Evolutionary conservation across 805 yeast species (phyloP).

Genomic region (Saccharomyces cerevisiae): DNA sequence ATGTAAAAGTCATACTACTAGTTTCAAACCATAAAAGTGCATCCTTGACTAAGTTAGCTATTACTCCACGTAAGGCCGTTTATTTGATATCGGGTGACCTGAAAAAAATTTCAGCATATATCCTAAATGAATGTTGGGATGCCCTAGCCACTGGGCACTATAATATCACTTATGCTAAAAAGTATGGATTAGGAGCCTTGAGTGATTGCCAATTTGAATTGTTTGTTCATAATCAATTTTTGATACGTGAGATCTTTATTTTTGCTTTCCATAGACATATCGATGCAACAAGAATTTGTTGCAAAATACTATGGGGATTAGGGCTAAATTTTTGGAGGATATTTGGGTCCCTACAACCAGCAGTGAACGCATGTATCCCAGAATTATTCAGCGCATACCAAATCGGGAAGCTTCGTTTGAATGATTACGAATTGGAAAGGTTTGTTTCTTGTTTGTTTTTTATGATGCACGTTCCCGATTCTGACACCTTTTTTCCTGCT

Average conservation of each 20-base stretch:
- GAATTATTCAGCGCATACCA: slow-evolving; percentile 23
- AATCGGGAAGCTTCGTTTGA: slow-evolving; percentile 17
- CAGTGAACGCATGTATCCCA: slow-evolving; percentile 15
- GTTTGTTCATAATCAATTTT: slow-evolving; percentile 46
- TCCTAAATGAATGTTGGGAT: slow-evolving; percentile 65
- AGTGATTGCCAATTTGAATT: slow-evolving; percentile 70
- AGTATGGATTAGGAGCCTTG: slow-evolving; percentile 53
- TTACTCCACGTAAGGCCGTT: slow-evolving; percentile 66
- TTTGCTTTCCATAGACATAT: slow-evolving; percentile 62
- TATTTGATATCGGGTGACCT: slow-evolving; percentile 53
- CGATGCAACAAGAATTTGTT: slow-evolving; percentile 53
- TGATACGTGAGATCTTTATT: slow-evolving; percentile 56
- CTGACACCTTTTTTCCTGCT: slow-evolving; percentile 52
- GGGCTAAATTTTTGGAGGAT: slow-evolving; percentile 27
- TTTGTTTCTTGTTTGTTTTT: slow-evolving; percentile 14
- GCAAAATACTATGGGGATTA: slow-evolving; percentile 60
- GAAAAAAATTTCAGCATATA: slow-evolving; percentile 47
- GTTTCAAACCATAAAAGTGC: slow-evolving; percentile 62
- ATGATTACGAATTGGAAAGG: slow-evolving; percentile 19
- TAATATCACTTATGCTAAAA: slow-evolving; percentile 39
- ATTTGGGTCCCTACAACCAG: slow-evolving; percentile 13
- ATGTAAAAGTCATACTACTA: slow-evolving; percentile 46
- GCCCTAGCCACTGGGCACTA: slow-evolving; percentile 56
- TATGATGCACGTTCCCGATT: slow-evolving; percentile 33
- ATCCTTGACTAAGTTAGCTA: slow-evolving; percentile 59